phyloP scores from a whole-genome alignment of 2,329 filamentous ascomycete genomes.

The Colletotrichum sp. region DNA sequence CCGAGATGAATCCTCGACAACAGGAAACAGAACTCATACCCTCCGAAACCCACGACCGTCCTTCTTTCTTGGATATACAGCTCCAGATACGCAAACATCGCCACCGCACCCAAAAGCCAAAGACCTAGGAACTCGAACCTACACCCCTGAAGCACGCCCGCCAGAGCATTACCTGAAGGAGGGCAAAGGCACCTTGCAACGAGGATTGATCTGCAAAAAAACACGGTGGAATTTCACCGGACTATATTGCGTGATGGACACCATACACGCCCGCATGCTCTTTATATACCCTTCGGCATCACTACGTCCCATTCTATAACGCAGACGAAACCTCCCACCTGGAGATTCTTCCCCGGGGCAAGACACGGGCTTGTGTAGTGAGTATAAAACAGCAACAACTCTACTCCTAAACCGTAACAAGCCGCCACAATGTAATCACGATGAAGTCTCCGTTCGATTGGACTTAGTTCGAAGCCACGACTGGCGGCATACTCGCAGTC shows the following conservation, averaged over 20 bases:
- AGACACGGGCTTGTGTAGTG: not conserved
- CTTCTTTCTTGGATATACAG: accelerated
- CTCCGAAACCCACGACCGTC: not conserved
- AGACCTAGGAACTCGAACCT: not conserved
- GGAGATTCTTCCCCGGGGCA: no score
- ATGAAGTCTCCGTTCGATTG: not conserved
- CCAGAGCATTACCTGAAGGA: not conserved
- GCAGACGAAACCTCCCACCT: accelerated
- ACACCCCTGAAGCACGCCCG: not conserved
- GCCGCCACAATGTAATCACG: not conserved
- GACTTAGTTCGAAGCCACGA: not conserved
- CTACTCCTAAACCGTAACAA: accelerated
- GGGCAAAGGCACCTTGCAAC: no score
- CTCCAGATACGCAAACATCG: not conserved
- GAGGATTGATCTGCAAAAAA: no score
- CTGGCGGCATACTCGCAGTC: not conserved
- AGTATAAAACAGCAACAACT: accelerated
- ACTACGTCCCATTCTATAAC: not conserved
- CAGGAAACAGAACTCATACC: not conserved
- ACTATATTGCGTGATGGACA: not conserved
- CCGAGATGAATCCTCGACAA: not conserved
- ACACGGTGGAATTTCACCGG: no score
- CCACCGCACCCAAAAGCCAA: not conserved
- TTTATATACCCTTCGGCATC: not conserved
- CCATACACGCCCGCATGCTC: accelerated